These are phyloP conservation scores for Yamadazyma dushanensis DNA, from an alignment of 1,139 yeast species.

Conservation along the genomic window DNA sequence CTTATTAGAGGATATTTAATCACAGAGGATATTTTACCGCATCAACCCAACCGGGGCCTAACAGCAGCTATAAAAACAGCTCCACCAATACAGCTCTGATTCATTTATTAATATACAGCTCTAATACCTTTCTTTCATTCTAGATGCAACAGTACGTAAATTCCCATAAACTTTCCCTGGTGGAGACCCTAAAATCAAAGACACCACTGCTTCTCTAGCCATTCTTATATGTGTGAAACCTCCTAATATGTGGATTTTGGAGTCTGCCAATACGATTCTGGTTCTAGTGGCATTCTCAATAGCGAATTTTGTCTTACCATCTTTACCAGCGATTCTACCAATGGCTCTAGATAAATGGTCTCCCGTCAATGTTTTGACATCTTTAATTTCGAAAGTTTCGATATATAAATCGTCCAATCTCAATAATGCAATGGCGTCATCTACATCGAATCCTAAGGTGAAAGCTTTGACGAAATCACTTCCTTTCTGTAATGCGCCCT, in stretches of 20 bases:
- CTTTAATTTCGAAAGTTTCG: slow-evolving; percentile 95
- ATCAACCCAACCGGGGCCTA: too few relatives aligned
- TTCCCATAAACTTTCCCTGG: slow-evolving; percentile 98
- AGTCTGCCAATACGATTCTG: slow-evolving; percentile 94
- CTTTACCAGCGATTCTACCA: slow-evolving; percentile 99
- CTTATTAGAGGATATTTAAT: slow-evolving; percentile 27
- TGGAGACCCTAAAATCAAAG: slow-evolving; percentile 94
- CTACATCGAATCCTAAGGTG: slow-evolving; percentile 92
- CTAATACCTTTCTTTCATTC: slow-evolving; percentile 94
- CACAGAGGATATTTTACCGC: too few relatives aligned
- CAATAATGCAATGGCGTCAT: slow-evolving; percentile 92
- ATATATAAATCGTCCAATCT: slow-evolving; percentile 94
- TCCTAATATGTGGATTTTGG: slow-evolving; percentile 93
- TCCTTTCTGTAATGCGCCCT: slow-evolving; percentile 95
- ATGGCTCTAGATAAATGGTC: slow-evolving; percentile 98
- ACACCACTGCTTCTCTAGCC: slow-evolving; percentile 96
- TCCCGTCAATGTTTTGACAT: slow-evolving; percentile 91
- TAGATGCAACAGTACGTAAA: slow-evolving; percentile 91
- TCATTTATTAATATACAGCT: slow-evolving; percentile 8
- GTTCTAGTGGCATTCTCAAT: slow-evolving; percentile 98
- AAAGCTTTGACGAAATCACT: slow-evolving; percentile 96
- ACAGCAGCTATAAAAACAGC: slow-evolving; percentile 1
- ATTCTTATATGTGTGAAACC: slow-evolving; percentile 96
- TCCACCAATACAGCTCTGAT: too few relatives aligned
- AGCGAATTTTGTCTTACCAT: slow-evolving; percentile 97